These are phyloP conservation scores for Bullera alba DNA, from an alignment of 768 basidiomycete species.

Conservation along the genomic window DNA sequence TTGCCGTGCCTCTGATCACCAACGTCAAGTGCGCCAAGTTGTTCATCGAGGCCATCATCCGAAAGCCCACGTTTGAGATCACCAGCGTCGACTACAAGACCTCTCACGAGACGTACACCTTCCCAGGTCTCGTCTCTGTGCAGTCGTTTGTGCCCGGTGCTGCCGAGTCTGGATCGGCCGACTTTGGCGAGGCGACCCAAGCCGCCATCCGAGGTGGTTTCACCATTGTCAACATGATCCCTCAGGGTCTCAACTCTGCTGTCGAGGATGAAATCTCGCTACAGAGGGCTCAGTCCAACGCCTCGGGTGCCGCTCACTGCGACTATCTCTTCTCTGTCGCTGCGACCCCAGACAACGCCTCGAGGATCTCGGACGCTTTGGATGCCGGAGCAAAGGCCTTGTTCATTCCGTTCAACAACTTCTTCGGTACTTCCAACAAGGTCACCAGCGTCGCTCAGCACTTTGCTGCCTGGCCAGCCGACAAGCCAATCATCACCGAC, in stretches of 20 bases:
- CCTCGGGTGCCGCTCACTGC: conserved; percentile 64
- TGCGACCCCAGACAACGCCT: conserved; percentile 63
- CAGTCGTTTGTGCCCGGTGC: conserved; percentile 76
- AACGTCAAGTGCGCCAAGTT: conserved; percentile 99
- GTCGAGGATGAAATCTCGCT: conserved; percentile 66
- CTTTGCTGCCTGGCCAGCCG: conserved; percentile 80
- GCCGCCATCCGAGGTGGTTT: conserved; percentile 86
- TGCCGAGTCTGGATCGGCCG: conserved; percentile 53
- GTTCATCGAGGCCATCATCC: conserved; percentile 69
- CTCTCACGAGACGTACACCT: conserved; percentile 78
- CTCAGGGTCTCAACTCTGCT: conserved; percentile 57
- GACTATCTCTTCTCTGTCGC: conserved; percentile 79
- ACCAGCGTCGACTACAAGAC: conserved; percentile 88
- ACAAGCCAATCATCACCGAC: conserved; percentile 91
- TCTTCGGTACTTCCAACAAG: conserved; percentile 48
- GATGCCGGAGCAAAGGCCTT: conserved; percentile 74
- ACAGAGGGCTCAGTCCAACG: conserved; percentile 61
- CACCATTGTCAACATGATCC: conserved; percentile 72
- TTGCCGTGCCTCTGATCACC: conserved; percentile 92
- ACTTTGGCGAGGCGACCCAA: conserved; percentile 63
- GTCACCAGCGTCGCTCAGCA: conserved; percentile 74
- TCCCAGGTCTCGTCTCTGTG: conserved; percentile 88
- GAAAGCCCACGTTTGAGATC: conserved; percentile 80
- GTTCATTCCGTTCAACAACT: conserved; percentile 68
- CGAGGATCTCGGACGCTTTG: conserved; percentile 57